phyloP scores from a whole-genome alignment of 106 monocot genomes.

The Dioscorea dumetorum region DNA sequence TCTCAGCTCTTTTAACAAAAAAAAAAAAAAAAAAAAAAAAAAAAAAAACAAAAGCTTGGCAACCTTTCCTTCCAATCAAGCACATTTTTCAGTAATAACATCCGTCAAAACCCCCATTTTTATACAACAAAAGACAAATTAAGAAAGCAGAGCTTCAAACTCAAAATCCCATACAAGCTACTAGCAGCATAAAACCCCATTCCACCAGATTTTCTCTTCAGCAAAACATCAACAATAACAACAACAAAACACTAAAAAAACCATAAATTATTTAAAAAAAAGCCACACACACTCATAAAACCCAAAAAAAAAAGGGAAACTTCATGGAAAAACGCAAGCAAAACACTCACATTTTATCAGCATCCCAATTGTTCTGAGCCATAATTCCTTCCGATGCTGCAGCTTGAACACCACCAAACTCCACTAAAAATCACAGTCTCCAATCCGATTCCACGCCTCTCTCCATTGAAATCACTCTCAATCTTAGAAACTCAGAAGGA shows the following conservation, averaged over 20 bases:
- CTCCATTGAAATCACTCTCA: neutral
- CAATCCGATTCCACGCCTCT: neutral
- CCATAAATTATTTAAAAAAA: too few species aligned
- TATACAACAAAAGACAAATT: neutral
- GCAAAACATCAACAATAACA: too few species aligned
- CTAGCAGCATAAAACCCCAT: neutral
- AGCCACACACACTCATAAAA: neutral
- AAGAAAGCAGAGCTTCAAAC: neutral
- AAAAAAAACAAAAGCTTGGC: too few species aligned
- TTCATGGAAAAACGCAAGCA: neutral
- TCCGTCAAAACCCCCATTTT: neutral
- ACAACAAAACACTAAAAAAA: too few species aligned
- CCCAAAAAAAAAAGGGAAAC: neutral
- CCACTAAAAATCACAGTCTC: neutral
- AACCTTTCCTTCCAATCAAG: too few species aligned
- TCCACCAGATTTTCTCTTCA: too few species aligned
- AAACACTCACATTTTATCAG: constrained; percentile 62
- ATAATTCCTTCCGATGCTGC: constrained; percentile 13
- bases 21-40: too few species aligned
- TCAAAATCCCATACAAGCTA: neutral
- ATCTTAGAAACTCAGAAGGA: neutral
- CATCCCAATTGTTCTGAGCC: constrained; percentile 72
- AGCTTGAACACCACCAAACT: neutral
- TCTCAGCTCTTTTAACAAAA: too few species aligned
- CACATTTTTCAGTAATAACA: too few species aligned